Evolutionary conservation across 75 land plant species (phyloP), one percentile per base, ranked within the genome.

Genomic region (Chamaecyparis obtusa): DNA sequence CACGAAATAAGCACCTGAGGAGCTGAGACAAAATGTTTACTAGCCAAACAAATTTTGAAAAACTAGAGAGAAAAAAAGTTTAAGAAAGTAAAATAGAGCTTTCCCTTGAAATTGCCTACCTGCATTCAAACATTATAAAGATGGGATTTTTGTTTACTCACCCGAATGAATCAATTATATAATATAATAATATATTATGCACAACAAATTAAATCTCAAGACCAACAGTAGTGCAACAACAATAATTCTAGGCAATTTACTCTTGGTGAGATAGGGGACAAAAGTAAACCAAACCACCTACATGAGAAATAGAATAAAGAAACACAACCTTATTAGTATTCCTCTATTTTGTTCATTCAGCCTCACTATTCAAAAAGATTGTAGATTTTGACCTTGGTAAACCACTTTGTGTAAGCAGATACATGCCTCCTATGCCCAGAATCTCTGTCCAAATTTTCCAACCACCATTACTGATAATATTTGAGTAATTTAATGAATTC

Each of bases 231-330:
- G 27, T 41, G 37, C 82, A 41, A 49, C 83, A 55, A 80, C 76
- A 27, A 90, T 24, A 43, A 43, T 85, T 33, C 89, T 91, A 13
- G 92, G 92, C 51, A 90, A 74, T 46, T 87, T 64, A 79, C 89
- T 90, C 48, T 78, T 57, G 67, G 85, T 91, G 16, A 91, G 30
- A 43, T 56, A 87, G 30, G 92, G 92, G 71, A 85, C 89, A 90
- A 91, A 90, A 74, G 92, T 91, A 8, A 87, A 85, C 92, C 92
- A 91, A 89, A 91, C 88, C 27, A 91, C 91, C 92, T 91, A 88
- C 43, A 85, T 84, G 32, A 76, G 48, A 86, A 43, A 8, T 24
- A 39, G 74, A 64, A 54, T 24, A 57, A 17, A 39, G 48, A 24
- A 78, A 79, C 9, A 43, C 83, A 43, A 81, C 27, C 49, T 41